Base-by-base conservation (phyloP, 768 basidiomycete genomes). In the Clathrus columnatus region DNA sequence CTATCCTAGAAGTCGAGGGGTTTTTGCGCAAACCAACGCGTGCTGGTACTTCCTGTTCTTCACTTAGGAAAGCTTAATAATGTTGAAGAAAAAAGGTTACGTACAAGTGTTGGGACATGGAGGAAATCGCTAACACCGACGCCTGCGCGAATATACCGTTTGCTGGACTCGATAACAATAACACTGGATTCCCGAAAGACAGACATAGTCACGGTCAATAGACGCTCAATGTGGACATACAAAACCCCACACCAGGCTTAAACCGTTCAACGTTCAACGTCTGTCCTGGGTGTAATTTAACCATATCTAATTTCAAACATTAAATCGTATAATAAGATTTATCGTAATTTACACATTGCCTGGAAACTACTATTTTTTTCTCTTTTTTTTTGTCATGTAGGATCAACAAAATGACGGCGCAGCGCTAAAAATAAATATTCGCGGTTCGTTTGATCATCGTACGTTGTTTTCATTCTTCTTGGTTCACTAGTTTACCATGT, bases 151-250 rank as follows among this genome's bases (percentile, higher is more conserved):
- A 93, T 70, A 46, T 74, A 67, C 3, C 85, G 84, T 50, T 84
- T 74, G 51, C 82, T 77, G 11, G 84, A 85, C 69, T 93, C 92
- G 65, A 95, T 80, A 68, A 93, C 73, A 58, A 92, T 77, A 44
- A 91, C 77, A 50, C 80, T 84, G 48, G 87, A 79, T 69, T 93
- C 90, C 66, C 90, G 87, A 68, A 91, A 84, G 36, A 82, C 81
- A 77, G 82, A 81, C 56, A 57, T 24, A 14, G 17, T n/a, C 18
- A 18, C 11, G 10, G 32, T n/a, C 11, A 11, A 11, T 32, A 32
- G 30, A 32, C 30, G 30, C 30, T 6, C 30, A 32, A 14, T 36
- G 4, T 36, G 36, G n/a, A 3, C 10, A 36, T 7, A 36, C 10
- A 36, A 36, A n/a, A n/a, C n/a, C n/a, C n/a, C n/a, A n/a, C n/a